Base-by-base conservation (phyloP, 371 early-diverging fungal species). In the Sporodiniella umbellata region DNA sequence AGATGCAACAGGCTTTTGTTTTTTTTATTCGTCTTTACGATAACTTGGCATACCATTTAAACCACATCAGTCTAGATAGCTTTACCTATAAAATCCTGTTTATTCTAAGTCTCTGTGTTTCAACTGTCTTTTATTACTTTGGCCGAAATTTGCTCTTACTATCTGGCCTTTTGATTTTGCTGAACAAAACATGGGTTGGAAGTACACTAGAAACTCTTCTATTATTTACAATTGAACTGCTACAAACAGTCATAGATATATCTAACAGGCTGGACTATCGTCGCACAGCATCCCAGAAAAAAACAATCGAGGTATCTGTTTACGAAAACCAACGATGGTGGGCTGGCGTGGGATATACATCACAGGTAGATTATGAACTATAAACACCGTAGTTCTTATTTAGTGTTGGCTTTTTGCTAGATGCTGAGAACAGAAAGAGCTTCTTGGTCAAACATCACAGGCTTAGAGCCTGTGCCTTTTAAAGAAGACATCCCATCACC, bases 281-380 rank as follows among this genome's bases (percentile, higher is more conserved):
- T 40, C 10, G 17, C 3, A 37, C 60, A 47, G 31, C 30, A 17
- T 8, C 22, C 26, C 10, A 63, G 11, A 47, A 62, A 25, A 31
- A 37, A 4, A 54, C 55, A 1, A 54, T 62, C 5, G 63, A 65
- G 25, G 53, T 67, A 2, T 72, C 73, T 1, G 33, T 77, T 2
- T 77, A 58, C 53, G 77, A 77, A 51, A 72, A 77, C 45, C 77
- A 77, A 50, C 37, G 73, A 38, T 70, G 73, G 70, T 68, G 71
- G 71, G 50, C 68, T 23, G 66, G 62, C 10, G 60, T 47, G 33
- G 77, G 72, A 10, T 72, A 62, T 53, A 63, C 73, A 22, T 58
- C 71, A 33, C 70, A 69, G 56, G 75, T 75, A 64, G 10, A 53
- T 18, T n/a, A 25, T 19, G 14, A 23, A 17, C 11, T 31, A 33